Evolutionary conservation across 2,329 filamentous ascomycete species (phyloP), one percentile per base, ranked within the genome.

Genomic region (Fusarium albidum): DNA sequence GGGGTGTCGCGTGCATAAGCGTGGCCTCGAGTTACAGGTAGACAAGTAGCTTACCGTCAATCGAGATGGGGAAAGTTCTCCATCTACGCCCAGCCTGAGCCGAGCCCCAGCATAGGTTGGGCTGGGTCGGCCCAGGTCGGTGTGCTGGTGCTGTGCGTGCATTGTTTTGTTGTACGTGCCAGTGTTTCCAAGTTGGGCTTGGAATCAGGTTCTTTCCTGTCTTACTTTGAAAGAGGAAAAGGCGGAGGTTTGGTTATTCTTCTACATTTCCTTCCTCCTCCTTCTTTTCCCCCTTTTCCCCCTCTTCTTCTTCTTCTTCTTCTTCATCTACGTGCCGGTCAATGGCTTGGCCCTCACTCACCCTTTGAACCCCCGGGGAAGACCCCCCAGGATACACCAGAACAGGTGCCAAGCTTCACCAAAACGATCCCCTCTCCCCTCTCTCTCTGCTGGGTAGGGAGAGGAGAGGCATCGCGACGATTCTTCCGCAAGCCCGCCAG

Each of bases 1-100:
- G 50, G 56, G 64, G 60, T 63, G 62, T 66, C 58, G 65, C 64
- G 52, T 66, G 66, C 66, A 67, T 68, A 67, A 67, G 64, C 57
- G 62, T 56, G 32, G 37, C 42, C 29, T 21, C 15, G 13, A 46
- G 35, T 52, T 46, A 14, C 41, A 39, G 34, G 13, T 33, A 33
- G 15, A 29, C 49, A 38, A 46, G 40, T 38, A n/a, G n/a, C n/a
- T n/a, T n/a, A 21, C 21, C 21, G 21, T 21, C 21, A 21, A 21
- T 21, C 21, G 21, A 21, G 21, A 7, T 21, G 21, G 21, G n/a
- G 21, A 21, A 21, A 21, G 7, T 21, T 21, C 21, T 21, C 21
- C 21, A 4, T 21, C 21, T 21, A 7, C 21, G 21, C 21, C 21
- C 21, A 21, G 21, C 21, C 21, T 5, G 21, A 21, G 21, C 21